Evolutionary conservation across 2,329 filamentous ascomycete genomes (phyloP).

Genomic region (Lasiodiplodia gonubiensis): DNA sequence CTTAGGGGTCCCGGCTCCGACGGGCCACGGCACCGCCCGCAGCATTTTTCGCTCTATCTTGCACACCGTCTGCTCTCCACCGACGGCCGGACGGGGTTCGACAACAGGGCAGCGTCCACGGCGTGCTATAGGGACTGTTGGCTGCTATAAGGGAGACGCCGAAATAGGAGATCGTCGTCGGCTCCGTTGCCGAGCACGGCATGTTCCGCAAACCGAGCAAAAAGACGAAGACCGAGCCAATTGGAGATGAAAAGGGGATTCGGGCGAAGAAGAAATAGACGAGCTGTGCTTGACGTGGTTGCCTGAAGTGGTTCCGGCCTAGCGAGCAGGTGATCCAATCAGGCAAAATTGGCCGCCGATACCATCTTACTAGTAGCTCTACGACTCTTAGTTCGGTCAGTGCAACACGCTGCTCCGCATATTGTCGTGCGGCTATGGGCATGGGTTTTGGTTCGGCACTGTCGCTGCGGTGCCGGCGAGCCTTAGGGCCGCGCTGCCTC

Average conservation of each 20-base stretch:
- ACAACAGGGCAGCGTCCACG: neutral
- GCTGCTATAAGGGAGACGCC: neutral
- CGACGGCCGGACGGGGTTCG: neutral
- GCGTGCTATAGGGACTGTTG: neutral
- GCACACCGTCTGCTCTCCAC: neutral
- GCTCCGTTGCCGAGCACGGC: constrained; percentile 5
- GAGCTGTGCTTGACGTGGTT: constrained; percentile 5
- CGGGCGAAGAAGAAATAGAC: neutral
- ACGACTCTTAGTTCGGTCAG: neutral
- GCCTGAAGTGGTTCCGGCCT: constrained; percentile 13
- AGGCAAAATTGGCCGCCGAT: neutral
- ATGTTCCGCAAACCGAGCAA: neutral
- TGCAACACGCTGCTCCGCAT: constrained; percentile 17
- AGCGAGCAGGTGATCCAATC: constrained; percentile 3
- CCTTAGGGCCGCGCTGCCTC: neutral
- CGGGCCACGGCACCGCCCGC: constrained; percentile 17
- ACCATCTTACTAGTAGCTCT: neutral
- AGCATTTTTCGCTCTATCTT: neutral
- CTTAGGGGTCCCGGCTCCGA: neutral
- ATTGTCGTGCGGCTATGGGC: neutral
- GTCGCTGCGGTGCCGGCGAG: neutral
- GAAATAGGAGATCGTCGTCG: neutral
- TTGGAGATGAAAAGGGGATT: constrained; percentile 14
- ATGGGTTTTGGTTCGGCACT: constrained; percentile 4
- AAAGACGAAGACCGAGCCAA: neutral